Evolutionary conservation across 345 rosid species (phyloP).

Genomic region (Alliaria petiolata): DNA sequence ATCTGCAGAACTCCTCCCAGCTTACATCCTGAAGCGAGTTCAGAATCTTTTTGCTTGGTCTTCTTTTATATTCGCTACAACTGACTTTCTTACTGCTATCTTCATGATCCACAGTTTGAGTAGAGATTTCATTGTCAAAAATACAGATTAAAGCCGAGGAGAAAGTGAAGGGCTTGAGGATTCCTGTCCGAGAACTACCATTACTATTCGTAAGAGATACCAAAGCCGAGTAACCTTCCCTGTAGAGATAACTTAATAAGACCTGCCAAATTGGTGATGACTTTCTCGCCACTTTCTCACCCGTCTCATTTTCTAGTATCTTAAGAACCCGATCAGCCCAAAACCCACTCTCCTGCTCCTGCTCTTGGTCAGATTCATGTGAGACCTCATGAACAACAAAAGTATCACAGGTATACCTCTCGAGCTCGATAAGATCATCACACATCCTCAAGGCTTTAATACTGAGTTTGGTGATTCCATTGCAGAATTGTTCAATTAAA

Average conservation of each 20-base stretch:
- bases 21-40: conserved; percentile 42
- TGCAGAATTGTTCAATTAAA: conserved; percentile 31
- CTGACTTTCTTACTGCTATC: conserved; percentile 9
- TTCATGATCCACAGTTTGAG: conserved; percentile 20
- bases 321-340: conserved; percentile 59
- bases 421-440: conserved; percentile 35
- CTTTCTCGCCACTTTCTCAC: conserved; percentile 37
- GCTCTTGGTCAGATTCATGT: conserved; percentile 29
- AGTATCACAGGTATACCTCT: conserved; percentile 36
- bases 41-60: conserved; percentile 34
- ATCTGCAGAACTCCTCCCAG: conserved; percentile 59
- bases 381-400: conserved; percentile 45
- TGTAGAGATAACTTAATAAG: conserved; percentile 65
- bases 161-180: conserved; percentile 74
- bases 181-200: conserved; percentile 44
- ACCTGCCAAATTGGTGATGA: conserved; percentile 68
- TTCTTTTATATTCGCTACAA: conserved; percentile 31
- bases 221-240: conserved; percentile 63
- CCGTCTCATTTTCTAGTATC: conserved; percentile 50
- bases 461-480: conserved; percentile 38
- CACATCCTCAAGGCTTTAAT: conserved; percentile 50
- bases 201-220: conserved; percentile 50
- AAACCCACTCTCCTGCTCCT: conserved; percentile 38
- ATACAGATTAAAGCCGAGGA: conserved; percentile 58
- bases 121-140: conserved; percentile 28